These are phyloP conservation scores for Vitis hybrid DNA, from an alignment of 177 flowering plant species.

Conservation along the genomic window DNA sequence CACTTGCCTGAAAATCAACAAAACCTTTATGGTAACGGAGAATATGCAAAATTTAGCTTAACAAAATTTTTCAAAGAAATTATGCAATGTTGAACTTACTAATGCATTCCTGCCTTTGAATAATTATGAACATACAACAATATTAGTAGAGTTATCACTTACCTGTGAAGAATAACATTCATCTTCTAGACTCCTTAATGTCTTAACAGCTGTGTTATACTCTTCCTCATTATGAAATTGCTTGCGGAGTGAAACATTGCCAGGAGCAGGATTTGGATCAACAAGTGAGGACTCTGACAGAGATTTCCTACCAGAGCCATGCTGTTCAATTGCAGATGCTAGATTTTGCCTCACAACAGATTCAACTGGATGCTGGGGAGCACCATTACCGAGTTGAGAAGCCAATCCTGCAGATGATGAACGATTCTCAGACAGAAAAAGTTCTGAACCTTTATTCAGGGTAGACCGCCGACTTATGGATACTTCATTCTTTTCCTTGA, in stretches of 20 bases:
- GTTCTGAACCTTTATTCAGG: conserved; percentile 40
- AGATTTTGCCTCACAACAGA: conserved; percentile 58
- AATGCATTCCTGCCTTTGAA: too few relatives aligned
- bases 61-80: background rate
- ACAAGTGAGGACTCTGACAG: conserved; percentile 55
- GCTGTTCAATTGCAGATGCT: conserved; percentile 71
- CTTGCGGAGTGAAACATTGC: conserved; percentile 70
- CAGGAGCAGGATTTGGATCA: conserved; percentile 46
- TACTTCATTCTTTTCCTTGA: conserved; percentile 60
- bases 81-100: background rate
- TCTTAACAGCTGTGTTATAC: conserved; percentile 24
- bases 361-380: conserved; percentile 41
- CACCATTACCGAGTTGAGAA: conserved; percentile 35
- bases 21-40: conserved; percentile 1
- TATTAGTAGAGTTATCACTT: background rate
- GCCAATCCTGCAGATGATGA: conserved; percentile 34
- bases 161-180: conserved; percentile 48
- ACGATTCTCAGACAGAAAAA: conserved; percentile 38
- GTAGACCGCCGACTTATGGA: conserved; percentile 41
- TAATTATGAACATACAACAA: too few relatives aligned
- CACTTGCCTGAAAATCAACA: conserved; percentile 42
- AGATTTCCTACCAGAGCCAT: conserved; percentile 87
- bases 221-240: conserved; percentile 62
- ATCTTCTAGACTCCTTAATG: conserved; percentile 46
- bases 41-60: background rate